Evolutionary conservation across 2,329 filamentous ascomycete species (phyloP).

Genomic region (Claviceps pusilla): DNA sequence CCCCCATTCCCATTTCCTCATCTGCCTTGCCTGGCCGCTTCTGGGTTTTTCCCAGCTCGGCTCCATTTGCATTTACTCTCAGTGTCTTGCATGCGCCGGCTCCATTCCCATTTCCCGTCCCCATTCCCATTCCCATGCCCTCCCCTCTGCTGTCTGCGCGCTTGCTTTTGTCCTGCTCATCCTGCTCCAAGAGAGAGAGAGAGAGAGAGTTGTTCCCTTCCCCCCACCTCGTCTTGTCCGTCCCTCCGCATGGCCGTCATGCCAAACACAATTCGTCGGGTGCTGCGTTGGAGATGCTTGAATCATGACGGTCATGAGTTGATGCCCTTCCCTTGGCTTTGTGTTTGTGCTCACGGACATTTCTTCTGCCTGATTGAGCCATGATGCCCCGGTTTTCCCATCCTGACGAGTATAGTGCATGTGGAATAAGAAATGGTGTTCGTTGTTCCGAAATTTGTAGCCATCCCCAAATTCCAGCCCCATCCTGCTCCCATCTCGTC

Average conservation of each 20-base stretch:
- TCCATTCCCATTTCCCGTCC: background rate
- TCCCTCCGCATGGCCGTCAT: background rate
- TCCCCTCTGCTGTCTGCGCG: background rate
- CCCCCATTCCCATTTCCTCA: conserved; percentile 1
- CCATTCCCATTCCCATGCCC: background rate
- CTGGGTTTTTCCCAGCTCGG: background rate
- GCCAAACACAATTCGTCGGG: background rate
- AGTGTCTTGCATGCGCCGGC: background rate
- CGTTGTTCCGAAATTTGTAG: conserved; percentile 11
- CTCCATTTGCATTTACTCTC: background rate
- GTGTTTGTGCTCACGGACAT: conserved; percentile 2
- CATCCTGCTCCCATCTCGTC: conserved; percentile 7
- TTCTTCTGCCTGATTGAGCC: conserved; percentile 7
- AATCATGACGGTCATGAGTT: conserved; percentile 4
- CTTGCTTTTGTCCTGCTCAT: background rate
- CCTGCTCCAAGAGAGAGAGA: background rate
- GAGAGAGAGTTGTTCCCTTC: too few relatives aligned
- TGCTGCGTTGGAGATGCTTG: conserved; percentile 1
- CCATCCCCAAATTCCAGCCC: conserved; percentile 13
- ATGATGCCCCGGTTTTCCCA: conserved; percentile 9
- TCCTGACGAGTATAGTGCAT: conserved; percentile 7
- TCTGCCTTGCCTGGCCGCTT: background rate
- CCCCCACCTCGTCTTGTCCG: too few relatives aligned
- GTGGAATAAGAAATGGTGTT: conserved; percentile 7
- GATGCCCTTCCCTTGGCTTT: conserved; percentile 1